Conservation (phyloP, 164 flowering plant species). For the Magnolia changhungtana region DNA sequence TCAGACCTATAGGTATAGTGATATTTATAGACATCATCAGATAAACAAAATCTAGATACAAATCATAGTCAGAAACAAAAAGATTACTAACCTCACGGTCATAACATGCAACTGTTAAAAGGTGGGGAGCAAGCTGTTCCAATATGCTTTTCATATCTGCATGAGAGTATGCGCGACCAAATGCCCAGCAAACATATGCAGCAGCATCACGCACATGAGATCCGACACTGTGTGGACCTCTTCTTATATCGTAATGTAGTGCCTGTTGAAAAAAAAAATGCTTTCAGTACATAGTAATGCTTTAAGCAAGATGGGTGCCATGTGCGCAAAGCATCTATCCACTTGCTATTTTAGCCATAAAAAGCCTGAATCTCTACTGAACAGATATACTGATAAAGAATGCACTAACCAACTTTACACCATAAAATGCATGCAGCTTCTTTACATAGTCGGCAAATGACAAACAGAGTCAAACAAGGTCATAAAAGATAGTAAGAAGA, state of each 20-base stretch:
- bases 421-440: not conserved
- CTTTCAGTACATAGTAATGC: too few relatives aligned
- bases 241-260: slow-evolving; percentile 87
- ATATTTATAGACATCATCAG: not conserved
- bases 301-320: too few relatives aligned
- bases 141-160: slow-evolving; percentile 75
- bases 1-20: not conserved
- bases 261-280: slow-evolving; percentile 47
- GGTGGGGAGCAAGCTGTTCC: slow-evolving; percentile 86
- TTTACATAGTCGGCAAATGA: not conserved
- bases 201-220: slow-evolving; percentile 99
- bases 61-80: not conserved
- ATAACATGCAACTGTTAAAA: slow-evolving; percentile 84
- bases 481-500: not conserved
- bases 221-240: slow-evolving; percentile 98
- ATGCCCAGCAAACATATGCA: slow-evolving; percentile 99
- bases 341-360: too few relatives aligned
- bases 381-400: not conserved
- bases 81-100: slow-evolving; percentile 77
- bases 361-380: not conserved
- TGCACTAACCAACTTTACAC: not conserved
- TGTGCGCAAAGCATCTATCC: too few relatives aligned
- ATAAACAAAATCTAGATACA: not conserved
- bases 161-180: slow-evolving; percentile 92
- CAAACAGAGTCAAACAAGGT: not conserved